A percentile compares a stretch with the other conserved stretches of the same genome.
Evolutionary conservation across 2,329 filamentous ascomycete genomes (phyloP).

Genomic region (Fusarium metavorans): DNA sequence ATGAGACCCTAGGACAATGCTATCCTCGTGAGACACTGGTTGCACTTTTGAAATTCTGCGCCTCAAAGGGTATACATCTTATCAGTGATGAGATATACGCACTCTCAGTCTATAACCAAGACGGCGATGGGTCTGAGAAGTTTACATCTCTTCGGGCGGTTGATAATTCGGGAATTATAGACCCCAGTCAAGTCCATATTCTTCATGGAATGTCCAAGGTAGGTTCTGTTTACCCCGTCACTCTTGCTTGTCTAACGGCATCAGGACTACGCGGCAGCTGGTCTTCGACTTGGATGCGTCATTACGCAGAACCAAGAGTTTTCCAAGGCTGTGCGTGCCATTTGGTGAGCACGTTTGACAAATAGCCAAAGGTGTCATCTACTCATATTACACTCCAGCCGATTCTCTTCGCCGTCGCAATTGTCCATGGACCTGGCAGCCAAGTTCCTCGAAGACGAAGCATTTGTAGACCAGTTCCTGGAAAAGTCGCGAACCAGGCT

Average conservation of each 20-base stretch:
- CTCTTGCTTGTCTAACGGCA: not conserved
- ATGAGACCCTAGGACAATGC: not conserved
- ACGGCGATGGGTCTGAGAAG: not conserved
- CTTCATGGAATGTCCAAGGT: conserved; percentile 1
- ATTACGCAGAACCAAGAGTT: conserved; percentile 1
- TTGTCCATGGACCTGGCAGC: not conserved
- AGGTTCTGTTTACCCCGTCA: no score
- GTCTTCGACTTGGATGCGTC: conserved; percentile 1
- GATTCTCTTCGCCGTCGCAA: conserved; percentile 1
- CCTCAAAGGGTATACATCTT: not conserved
- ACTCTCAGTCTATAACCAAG: not conserved
- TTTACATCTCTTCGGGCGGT: not conserved
- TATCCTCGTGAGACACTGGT: not conserved
- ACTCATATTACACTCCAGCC: not conserved
- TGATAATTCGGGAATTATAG: not conserved
- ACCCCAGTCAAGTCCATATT: not conserved
- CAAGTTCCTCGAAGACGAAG: not conserved
- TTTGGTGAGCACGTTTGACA: not conserved
- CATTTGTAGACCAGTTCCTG: not conserved
- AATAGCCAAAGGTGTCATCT: not conserved
- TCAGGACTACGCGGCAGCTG: not conserved
- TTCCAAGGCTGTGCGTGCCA: not conserved
- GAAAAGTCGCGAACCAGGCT: not conserved
- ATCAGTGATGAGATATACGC: conserved; percentile 4
- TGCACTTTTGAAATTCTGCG: not conserved